Conservation (phyloP, 2,329 filamentous ascomycete species). For the Aspergillus vadensis region DNA sequence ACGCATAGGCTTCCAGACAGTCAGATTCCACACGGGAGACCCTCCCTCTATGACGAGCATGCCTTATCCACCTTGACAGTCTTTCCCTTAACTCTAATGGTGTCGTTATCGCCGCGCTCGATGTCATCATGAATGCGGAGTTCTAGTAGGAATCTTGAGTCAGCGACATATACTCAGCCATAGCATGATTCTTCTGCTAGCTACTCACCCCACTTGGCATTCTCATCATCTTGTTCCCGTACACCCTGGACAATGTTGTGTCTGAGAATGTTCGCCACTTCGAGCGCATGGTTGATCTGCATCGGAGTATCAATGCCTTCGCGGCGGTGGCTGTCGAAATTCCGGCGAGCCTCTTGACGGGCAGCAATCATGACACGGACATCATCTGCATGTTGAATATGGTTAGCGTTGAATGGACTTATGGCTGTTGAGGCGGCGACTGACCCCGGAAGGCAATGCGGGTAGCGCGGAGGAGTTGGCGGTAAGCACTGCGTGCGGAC, state of each 20-base stretch:
- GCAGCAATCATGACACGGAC: conserved; percentile 68
- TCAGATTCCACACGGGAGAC: no score
- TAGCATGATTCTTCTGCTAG: not conserved
- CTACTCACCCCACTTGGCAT: conserved; percentile 40
- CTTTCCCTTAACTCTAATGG: conserved; percentile 65
- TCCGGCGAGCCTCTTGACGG: conserved; percentile 68
- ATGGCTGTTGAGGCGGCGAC: conserved; percentile 8
- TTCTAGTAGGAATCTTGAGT: conserved; percentile 53
- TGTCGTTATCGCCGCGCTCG: conserved; percentile 91
- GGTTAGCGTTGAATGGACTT: conserved; percentile 13
- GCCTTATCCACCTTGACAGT: conserved; percentile 45
- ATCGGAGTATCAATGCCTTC: conserved; percentile 62
- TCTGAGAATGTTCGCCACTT: conserved; percentile 76
- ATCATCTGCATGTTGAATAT: conserved; percentile 61
- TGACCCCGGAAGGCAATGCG: conserved; percentile 80
- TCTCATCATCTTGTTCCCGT: conserved; percentile 36
- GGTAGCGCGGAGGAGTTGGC: conserved; percentile 77
- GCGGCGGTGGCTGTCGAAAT: conserved; percentile 69
- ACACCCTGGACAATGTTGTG: conserved; percentile 88
- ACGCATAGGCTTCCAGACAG: not conserved
- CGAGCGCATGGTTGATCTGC: conserved; percentile 75
- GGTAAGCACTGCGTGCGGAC: conserved; percentile 75
- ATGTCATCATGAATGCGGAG: conserved; percentile 87
- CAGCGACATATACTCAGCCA: conserved; percentile 2
- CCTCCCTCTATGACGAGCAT: conserved; percentile 36